Evolutionary conservation across 108 stramenopile genomes (phyloP), one percentile per base, ranked within the genome.

Genomic region (Fragilariopsis cylindrus): DNA sequence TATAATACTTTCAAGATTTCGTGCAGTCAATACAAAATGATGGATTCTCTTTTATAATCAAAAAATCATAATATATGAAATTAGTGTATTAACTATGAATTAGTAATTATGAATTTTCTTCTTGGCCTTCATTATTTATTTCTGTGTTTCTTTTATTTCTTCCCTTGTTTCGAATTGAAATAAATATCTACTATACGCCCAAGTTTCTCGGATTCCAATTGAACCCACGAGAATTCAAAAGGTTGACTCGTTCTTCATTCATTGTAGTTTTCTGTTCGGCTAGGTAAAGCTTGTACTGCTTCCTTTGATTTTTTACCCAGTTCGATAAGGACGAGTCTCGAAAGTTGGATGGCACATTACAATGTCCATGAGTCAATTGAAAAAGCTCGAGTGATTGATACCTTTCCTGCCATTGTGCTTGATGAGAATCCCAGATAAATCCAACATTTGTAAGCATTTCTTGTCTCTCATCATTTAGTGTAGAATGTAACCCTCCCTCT

Each of bases 291-390:
- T 77, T 76, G 73, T 71, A 72, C 66, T 85, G 84, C 13, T 70
- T 69, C 8, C 84, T 63, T 52, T 81, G 80, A 60, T 69, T 65
- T 30, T 73, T 72, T 6, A 85, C 84, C 84, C 84, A 85, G 12
- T 70, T 67, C 39, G 84, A 76, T 4, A 85, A 74, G 18, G 74
- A 54, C 3, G 70, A 69, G 49, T 75, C 70, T 0, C 48, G 84
- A 53, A 68, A 75, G 68, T 76, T 70, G 49, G 76, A 70, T 3
- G 88, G 86, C 30, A 81, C 81, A n/a, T 58, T 76, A 39, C 65
- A 77, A 48, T 84, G 76, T 6, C 83, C 83, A 74, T 80, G 45
- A 15, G 69, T n/a, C n/a, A 21, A 15, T 9, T 72, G 79, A 71
- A 65, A 80, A 45, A 73, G 43, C 21, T 75, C 74, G 18, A 85